Conservation (phyloP, 495 filamentous ascomycete species). For the Amphirosellinia nigrospora region DNA sequence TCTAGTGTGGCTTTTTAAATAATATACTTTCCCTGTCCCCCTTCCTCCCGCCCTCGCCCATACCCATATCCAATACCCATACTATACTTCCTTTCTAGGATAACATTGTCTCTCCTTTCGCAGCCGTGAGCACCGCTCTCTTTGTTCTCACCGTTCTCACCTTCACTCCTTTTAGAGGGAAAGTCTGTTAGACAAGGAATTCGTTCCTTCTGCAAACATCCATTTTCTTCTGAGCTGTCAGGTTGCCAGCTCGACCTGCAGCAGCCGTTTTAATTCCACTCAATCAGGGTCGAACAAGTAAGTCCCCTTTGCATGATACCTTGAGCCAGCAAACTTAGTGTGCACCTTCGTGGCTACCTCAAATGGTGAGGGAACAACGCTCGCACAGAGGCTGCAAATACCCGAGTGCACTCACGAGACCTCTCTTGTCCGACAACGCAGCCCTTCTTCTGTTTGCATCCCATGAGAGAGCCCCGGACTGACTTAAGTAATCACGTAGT, state of each 20-base stretch:
- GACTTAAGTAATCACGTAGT: slow-evolving; percentile 16
- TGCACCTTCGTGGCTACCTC: slow-evolving; percentile 23
- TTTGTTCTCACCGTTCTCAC: slow-evolving; percentile 20
- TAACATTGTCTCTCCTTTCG: slow-evolving; percentile 21
- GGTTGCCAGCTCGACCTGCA: slow-evolving; percentile 40
- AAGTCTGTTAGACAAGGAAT: slow-evolving; percentile 17
- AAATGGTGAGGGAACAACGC: slow-evolving; percentile 22
- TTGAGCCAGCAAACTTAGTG: slow-evolving; percentile 17
- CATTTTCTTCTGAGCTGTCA: slow-evolving; percentile 37
- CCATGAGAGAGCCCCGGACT: slow-evolving; percentile 13
- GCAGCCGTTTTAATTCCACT: slow-evolving; percentile 37
- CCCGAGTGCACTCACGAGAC: slow-evolving; percentile 51
- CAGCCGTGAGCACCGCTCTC: slow-evolving; percentile 14
- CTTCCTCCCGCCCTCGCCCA: background rate
- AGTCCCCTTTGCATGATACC: slow-evolving; percentile 30
- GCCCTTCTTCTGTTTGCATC: slow-evolving; percentile 34
- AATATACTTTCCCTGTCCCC: slow-evolving; percentile 24
- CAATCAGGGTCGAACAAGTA: slow-evolving; percentile 44
- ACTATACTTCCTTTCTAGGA: slow-evolving; percentile 9
- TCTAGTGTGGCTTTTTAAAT: slow-evolving; percentile 16
- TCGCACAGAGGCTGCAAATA: slow-evolving; percentile 28
- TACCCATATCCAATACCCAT: no score
- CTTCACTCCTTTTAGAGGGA: slow-evolving; percentile 24
- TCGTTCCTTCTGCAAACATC: slow-evolving; percentile 41
- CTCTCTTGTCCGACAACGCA: slow-evolving; percentile 45